phyloP scores from a whole-genome alignment of 78 protist species.

The Kipferlia bialata region DNA sequence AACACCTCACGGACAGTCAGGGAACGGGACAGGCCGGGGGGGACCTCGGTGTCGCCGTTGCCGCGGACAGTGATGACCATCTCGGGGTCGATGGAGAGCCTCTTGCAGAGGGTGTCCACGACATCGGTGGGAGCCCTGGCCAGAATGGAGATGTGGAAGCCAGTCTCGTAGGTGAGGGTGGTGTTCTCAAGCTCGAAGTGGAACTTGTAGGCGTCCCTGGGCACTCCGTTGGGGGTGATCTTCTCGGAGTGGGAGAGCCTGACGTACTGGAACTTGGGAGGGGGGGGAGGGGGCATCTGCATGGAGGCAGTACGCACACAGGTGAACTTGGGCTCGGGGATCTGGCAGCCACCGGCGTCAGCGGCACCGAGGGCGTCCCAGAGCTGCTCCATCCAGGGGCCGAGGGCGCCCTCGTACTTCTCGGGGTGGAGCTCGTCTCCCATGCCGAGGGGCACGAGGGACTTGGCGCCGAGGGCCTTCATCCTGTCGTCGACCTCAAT shows the following conservation, averaged over 20 bases:
- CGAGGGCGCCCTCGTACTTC: background rate
- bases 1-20: background rate
- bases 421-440: slow-evolving; percentile 13
- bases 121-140: background rate
- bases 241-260: background rate
- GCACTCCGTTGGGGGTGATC: slow-evolving; percentile 1
- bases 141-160: background rate
- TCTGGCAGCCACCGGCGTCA: background rate
- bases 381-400: slow-evolving; percentile 7
- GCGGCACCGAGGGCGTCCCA: slow-evolving; percentile 6
- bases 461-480: slow-evolving; percentile 5
- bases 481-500: background rate
- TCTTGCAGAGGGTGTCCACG: background rate
- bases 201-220: background rate
- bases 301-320: background rate
- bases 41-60: background rate
- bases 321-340: background rate
- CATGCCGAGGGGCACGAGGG: background rate
- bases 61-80: background rate
- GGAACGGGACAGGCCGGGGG: background rate
- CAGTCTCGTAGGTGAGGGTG: slow-evolving; percentile 7
- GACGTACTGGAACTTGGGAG: slow-evolving; percentile 11
- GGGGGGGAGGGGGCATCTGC: background rate
- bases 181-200: background rate
- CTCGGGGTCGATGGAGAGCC: background rate